These are phyloP conservation scores for Trifolium repens DNA, from an alignment of 306 rosid species.

Conservation along the genomic window DNA sequence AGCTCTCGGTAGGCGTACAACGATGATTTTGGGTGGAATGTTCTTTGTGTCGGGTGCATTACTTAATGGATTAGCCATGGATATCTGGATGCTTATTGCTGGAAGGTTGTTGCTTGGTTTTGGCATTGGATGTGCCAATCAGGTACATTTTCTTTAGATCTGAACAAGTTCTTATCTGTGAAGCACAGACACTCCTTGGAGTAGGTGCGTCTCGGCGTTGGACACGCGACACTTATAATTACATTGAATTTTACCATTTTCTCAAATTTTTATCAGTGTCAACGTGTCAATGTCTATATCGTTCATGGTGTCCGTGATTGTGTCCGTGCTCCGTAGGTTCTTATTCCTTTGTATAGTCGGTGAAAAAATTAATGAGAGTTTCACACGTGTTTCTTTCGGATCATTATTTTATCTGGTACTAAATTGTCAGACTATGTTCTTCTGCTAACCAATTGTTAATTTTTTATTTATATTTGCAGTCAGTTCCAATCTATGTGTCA, in stretches of 20 bases:
- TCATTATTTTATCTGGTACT: background rate
- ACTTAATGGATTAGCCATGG: slow-evolving; percentile 57
- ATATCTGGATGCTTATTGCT: slow-evolving; percentile 66
- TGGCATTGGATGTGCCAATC: slow-evolving; percentile 86
- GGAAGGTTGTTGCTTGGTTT: slow-evolving; percentile 81
- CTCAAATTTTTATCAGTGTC: too few relatives aligned
- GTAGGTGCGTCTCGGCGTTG: too few relatives aligned
- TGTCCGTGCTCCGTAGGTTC: background rate
- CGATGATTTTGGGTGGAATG: slow-evolving; percentile 65
- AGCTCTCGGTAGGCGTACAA: slow-evolving; percentile 55
- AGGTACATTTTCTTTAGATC: slow-evolving; percentile 45
- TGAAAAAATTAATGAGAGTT: background rate
- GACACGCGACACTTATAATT: too few relatives aligned
- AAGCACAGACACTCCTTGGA: too few relatives aligned
- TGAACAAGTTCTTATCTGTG: background rate
- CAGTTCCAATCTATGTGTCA: slow-evolving; percentile 82
- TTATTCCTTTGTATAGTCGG: background rate
- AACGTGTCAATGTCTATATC: too few relatives aligned
- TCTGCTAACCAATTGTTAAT: background rate
- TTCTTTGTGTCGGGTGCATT: slow-evolving; percentile 66
- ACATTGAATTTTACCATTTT: too few relatives aligned
- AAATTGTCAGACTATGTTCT: background rate
- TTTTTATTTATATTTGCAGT: slow-evolving; percentile 40
- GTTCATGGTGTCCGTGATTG: too few relatives aligned
- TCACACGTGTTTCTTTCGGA: background rate